A percentile compares a stretch with the other conserved stretches of the same genome.
Conservation (phyloP, 2,329 filamentous ascomycete genomes). For the Calonectria henricotiae region DNA sequence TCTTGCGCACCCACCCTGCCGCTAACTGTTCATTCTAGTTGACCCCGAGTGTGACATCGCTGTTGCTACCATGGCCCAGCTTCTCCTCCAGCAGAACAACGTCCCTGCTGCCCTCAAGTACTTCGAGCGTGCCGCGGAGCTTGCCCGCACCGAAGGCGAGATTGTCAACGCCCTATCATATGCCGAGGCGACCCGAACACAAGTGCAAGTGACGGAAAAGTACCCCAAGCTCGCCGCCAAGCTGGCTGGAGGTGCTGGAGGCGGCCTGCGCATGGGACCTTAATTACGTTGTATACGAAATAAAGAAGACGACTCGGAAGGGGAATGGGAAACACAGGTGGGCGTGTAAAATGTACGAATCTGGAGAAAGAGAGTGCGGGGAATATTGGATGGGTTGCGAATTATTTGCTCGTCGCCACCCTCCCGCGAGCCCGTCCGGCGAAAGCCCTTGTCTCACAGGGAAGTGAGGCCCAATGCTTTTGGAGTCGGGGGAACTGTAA, state of each 20-base stretch:
- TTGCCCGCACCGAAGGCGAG: conserved; percentile 94
- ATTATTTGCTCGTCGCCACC: conserved; percentile 28
- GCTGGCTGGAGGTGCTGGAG: conserved; percentile 64
- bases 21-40: conserved; percentile 72
- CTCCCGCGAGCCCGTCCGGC: conserved; percentile 39
- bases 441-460: conserved; percentile 44
- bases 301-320: conserved; percentile 42
- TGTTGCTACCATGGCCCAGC: conserved; percentile 97
- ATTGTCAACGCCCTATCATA: conserved; percentile 97
- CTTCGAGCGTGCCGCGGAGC: conserved; percentile 96
- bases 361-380: conserved; percentile 36
- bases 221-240: conserved; percentile 86
- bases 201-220: conserved; percentile 92
- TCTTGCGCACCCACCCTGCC: conserved; percentile 15
- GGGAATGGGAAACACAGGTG: conserved; percentile 28
- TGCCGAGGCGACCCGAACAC: conserved; percentile 95
- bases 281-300: conserved; percentile 48
- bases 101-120: conserved; percentile 95
- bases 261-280: conserved; percentile 59
- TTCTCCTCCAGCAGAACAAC: conserved; percentile 97
- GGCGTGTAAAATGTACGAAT: conserved; percentile 54
- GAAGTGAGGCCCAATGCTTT: conserved; percentile 50
- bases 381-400: conserved; percentile 40
- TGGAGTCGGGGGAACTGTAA: conserved; percentile 53
- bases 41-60: conserved; percentile 99